phyloP scores from a whole-genome alignment of 2,329 filamentous ascomycete species.

The Trichocomaceae sp. region DNA sequence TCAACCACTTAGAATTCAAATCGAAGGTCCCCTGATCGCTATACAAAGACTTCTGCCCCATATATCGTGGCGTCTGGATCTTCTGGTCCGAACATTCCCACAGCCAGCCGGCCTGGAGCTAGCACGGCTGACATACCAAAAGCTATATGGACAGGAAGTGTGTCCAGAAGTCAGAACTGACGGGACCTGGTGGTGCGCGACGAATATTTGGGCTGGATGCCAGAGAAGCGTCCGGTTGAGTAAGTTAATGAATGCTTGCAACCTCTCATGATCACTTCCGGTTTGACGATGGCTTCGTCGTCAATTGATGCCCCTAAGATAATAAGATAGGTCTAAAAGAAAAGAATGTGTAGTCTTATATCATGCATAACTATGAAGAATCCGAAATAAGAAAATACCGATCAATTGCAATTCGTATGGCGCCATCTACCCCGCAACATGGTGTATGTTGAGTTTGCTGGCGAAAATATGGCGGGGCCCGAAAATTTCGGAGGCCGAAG shows the following conservation, averaged over 20 bases:
- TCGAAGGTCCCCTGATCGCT: constrained; percentile 17
- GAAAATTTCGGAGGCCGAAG: not conserved
- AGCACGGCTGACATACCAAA: constrained; percentile 15
- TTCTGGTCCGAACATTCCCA: constrained; percentile 14
- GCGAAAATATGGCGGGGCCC: not conserved
- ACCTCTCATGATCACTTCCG: no score
- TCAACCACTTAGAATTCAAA: constrained; percentile 19
- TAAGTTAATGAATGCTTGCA: not conserved
- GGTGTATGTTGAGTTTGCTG: not conserved
- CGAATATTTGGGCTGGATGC: constrained; percentile 18
- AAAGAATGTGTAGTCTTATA: no score
- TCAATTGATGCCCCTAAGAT: not conserved
- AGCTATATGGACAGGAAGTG: constrained; percentile 16
- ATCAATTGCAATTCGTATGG: not conserved
- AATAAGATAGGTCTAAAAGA: no score
- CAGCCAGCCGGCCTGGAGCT: constrained; percentile 17
- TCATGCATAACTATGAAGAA: no score
- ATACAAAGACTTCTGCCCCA: constrained; percentile 11
- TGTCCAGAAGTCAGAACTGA: constrained; percentile 10
- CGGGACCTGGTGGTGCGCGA: constrained; percentile 16
- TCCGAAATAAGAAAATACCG: no score
- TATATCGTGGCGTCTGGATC: not conserved
- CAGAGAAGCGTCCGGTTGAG: constrained; percentile 13
- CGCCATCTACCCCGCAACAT: not conserved
- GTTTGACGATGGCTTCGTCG: no score